Base-by-base conservation (phyloP, 352 stramenopile genomes). In the Blastocystis sp. region DNA sequence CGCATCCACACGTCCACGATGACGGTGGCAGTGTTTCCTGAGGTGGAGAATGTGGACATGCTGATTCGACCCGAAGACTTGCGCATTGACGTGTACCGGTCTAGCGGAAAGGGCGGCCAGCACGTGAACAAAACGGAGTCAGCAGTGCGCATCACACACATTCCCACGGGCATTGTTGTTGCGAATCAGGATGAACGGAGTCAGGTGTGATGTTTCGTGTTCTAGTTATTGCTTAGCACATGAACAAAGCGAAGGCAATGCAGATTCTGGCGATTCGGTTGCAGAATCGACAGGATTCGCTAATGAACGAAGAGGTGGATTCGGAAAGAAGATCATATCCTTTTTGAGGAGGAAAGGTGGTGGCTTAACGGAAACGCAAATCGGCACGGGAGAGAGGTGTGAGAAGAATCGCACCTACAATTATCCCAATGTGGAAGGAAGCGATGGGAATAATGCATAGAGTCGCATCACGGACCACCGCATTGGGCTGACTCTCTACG, bases 51-150 rank as follows among this genome's bases (percentile, higher is more conserved):
- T 51, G 71, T 94, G 16, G 90, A 97, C 92, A 93, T 98, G 2
- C 94, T 98, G 80, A 96, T 97, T 90, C 91, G 91, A 33, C 89
- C 92, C 26, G 97, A 98, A 89, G 97, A 99, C 91, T 93, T 99
- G 65, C 95, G 97, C 89, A 97, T 99, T 82, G 95, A 97, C 66
- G 98, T 98, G n/a, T 98, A 97, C 92, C 93, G 97, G 33, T 96
- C 95, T 31, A 97, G 96, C 78, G 97, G 97, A 62, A 96, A 96
- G 60, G 97, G 97, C 61, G 96, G 96, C 0, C 97, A 99, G 93
- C 98, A 99, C 92, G 97, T 99, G n/a, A 99, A 99, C 93, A 99
- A 98, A 81, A 98, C 96, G 9, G 97, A 99, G 91, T 98, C 95
- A 66, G 96, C 96, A 12, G 96, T 98, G 55, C 95, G 97, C 79